Evolutionary conservation across 352 stramenopile genomes (phyloP), one percentile per base, ranked within the genome.

Genomic region (Phytophthora tubulina): DNA sequence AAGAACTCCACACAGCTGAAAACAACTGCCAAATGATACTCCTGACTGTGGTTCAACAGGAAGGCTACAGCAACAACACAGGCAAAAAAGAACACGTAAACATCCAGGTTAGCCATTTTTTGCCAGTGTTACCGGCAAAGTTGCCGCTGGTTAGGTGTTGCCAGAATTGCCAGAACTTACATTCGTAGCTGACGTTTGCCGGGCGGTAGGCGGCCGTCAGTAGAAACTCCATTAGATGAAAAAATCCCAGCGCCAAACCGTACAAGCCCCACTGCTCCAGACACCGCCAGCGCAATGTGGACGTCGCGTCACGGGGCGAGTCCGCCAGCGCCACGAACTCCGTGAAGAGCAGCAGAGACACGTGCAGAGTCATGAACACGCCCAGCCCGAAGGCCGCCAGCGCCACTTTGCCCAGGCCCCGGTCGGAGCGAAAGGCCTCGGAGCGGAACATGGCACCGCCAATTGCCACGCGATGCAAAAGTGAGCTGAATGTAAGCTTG

Each of bases 1-100:
- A 85, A 96, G 84, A 99, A 99, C 80, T 99, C 97, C 30, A 83
- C 56, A 57, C 76, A 91, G 51, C 86, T 92, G n/a, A 90, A 81
- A 10, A 94, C 44, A 33, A 97, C 69, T 14, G 93, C 93, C 13
- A 95, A 49, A 61, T 96, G 93, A 69, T 98, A 98, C 63, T 95
- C 90, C 35, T 80, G 79, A 80, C 89, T 97, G 70, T 98, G 93
- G 67, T 98, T 97, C 15, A 98, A 66, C 39, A 98, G 78, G 70
- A 97, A 98, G 2, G 92, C 87, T 93, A 55, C 63, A 41, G 7
- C 11, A 70, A 36, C 27, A 65, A 53, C 46, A 57, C 8, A 51
- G 33, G 27, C 7, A 53, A 27, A 58, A 52, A n/a, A 55, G 9
- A 55, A 27, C 46, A 58, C 27, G 33, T 55, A 51, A 63, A 57